Conservation (phyloP, 108 stramenopile species). For the Aurantiochytrium sp. region DNA sequence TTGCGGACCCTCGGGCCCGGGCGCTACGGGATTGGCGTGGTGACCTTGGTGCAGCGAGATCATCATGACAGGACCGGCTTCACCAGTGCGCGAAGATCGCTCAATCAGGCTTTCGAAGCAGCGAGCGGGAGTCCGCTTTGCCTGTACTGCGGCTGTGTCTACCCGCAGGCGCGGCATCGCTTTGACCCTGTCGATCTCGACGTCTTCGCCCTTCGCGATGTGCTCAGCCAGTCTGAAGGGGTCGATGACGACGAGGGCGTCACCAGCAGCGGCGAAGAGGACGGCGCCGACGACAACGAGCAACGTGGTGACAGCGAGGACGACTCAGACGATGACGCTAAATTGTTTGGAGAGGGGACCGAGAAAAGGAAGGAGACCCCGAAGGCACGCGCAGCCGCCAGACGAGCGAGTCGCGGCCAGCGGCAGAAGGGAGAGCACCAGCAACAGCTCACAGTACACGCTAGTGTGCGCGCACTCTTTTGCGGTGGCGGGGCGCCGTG, state of each 20-base stretch:
- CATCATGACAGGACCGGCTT: not conserved
- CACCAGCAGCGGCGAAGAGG: too few species aligned
- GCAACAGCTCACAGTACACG: not conserved
- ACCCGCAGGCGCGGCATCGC: not conserved
- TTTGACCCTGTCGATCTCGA: not conserved
- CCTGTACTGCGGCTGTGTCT: not conserved
- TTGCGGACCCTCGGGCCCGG: not conserved
- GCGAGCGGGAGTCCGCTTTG: not conserved
- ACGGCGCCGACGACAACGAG: too few species aligned
- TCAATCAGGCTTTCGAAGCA: not conserved
- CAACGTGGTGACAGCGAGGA: too few species aligned
- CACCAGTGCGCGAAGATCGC: not conserved
- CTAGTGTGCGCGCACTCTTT: not conserved
- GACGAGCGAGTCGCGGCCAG: too few species aligned
- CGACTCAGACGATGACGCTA: too few species aligned
- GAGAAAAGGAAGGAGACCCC: not conserved
- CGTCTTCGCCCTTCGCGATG: too few species aligned
- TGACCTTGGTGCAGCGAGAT: not conserved
- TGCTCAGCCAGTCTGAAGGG: too few species aligned
- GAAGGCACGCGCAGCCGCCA: too few species aligned
- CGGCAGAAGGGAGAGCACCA: too few species aligned
- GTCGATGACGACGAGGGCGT: too few species aligned
- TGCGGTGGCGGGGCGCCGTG: not conserved
- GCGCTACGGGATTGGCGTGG: not conserved
- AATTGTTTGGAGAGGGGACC: not conserved